Evolutionary conservation across 495 filamentous ascomycete genomes (phyloP), one percentile per base, ranked within the genome.

Genomic region (Aspergillus olivimuriae): DNA sequence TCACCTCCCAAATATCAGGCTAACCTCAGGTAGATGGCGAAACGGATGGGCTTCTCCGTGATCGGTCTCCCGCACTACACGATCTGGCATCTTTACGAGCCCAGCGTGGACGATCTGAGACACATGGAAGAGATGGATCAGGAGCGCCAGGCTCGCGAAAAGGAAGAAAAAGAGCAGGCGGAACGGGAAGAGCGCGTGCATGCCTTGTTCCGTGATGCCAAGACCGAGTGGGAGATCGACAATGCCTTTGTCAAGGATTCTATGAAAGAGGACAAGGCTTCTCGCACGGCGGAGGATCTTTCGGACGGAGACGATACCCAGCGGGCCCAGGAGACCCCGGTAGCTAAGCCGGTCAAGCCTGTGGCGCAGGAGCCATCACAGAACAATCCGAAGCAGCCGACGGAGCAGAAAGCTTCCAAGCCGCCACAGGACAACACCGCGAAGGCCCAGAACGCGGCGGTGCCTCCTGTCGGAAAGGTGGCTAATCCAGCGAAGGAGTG

Each of bases 31-130:
- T 12, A 97, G 91, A 97, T 99, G 94, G 88, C 94, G 10, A 91
- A 86, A 60, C 82, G 86, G 21, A 95, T 97, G 91, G 71, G 82
- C 32, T 96, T 88, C 61, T 95, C 89, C 0, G 94, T 99, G n/a
- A 81, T 97, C 47, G 94, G 94, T 2, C 72, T 99, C 28, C 94
- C 94, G 4, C 94, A 99, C 56, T 99, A 99, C 62, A 95, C 89
- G 0, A 95, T 99, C 44, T 99, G 94, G 94, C 94, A 99, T 82
- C 72, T 96, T 39, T 99, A 99, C 69, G 94, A 99, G 61, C 94
- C 94, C 10, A 94, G 87, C 47, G 87, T 95, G 9, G 94, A 99
- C 55, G 94, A 99, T 54, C 85, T 97, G 39, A 81, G 86, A 39
- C 94, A 96, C 51, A 99, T 99, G 94, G 91, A 88, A 72, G 85